Conservation (phyloP, 192 early-diverging fungal species). For the Linnemannia schmuckeri region DNA sequence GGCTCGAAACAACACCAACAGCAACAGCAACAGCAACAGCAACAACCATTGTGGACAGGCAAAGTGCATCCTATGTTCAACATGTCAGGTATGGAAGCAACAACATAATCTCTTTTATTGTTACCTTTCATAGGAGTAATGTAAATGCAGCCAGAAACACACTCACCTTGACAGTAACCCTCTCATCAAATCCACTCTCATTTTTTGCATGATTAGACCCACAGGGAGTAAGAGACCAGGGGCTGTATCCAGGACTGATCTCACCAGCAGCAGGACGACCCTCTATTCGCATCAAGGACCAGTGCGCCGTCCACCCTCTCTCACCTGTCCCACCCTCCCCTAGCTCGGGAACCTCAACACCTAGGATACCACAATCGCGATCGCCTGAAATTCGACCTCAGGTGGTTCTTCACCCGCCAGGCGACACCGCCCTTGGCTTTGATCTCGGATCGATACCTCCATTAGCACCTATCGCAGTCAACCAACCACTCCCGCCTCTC, state of each 20-base stretch:
- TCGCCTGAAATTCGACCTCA: conserved; percentile 44
- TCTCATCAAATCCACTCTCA: background rate
- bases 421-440: conserved; percentile 5
- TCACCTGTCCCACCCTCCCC: conserved; percentile 41
- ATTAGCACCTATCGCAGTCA: conserved; percentile 5
- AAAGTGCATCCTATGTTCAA: conserved; percentile 33
- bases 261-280: conserved; percentile 8
- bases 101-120: background rate
- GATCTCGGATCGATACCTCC: conserved; percentile 30
- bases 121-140: background rate
- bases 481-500: conserved; percentile 42
- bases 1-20: background rate
- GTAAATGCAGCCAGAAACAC: background rate
- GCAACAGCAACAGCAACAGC: background rate
- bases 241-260: conserved; percentile 6
- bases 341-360: conserved; percentile 35
- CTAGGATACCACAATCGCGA: conserved; percentile 23
- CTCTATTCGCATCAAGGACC: conserved; percentile 28
- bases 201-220: conserved; percentile 16
- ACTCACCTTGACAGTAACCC: background rate
- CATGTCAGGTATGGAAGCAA: conserved; percentile 26
- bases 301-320: conserved; percentile 29
- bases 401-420: conserved; percentile 16
- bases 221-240: conserved; percentile 10
- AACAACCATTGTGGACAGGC: conserved; percentile 9